These are phyloP conservation scores for Elsinoe arachidis DNA, from an alignment of 2,329 filamentous ascomycete species.

Conservation along the genomic window DNA sequence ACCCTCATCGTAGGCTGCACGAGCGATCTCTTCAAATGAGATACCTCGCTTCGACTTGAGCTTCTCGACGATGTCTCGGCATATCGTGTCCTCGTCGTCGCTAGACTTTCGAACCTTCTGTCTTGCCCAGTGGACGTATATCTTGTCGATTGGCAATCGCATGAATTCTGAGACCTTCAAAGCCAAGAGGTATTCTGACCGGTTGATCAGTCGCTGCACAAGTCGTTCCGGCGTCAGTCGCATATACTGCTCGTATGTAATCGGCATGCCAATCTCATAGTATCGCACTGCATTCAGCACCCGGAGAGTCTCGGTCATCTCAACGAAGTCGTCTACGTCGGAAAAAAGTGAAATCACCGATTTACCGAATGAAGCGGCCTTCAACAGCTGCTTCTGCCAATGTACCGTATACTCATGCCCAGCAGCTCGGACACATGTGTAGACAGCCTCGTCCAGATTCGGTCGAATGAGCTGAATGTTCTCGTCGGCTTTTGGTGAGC, in stretches of 20 bases:
- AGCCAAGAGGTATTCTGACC: constrained; percentile 84
- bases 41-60: constrained; percentile 83
- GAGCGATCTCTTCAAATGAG: constrained; percentile 89
- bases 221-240: constrained; percentile 82
- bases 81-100: constrained; percentile 82
- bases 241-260: constrained; percentile 91
- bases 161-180: constrained; percentile 82
- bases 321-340: constrained; percentile 87
- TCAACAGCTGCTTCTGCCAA: constrained; percentile 94
- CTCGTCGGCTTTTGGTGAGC: constrained; percentile 94
- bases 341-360: constrained; percentile 96
- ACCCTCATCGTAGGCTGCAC: constrained; percentile 89
- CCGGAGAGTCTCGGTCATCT: constrained; percentile 90
- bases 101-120: constrained; percentile 81
- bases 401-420: constrained; percentile 83
- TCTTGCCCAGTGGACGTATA: constrained; percentile 95
- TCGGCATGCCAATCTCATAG: constrained; percentile 79
- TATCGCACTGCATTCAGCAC: constrained; percentile 88
- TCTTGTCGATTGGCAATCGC: constrained; percentile 73
- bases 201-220: constrained; percentile 75
- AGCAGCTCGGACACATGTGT: constrained; percentile 85
- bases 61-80: constrained; percentile 75
- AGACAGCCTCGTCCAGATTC: constrained; percentile 83
- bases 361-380: constrained; percentile 94
- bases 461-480: constrained; percentile 90